Base-by-base conservation (phyloP, 805 yeast species). In the Saccharomyces mikatae region DNA sequence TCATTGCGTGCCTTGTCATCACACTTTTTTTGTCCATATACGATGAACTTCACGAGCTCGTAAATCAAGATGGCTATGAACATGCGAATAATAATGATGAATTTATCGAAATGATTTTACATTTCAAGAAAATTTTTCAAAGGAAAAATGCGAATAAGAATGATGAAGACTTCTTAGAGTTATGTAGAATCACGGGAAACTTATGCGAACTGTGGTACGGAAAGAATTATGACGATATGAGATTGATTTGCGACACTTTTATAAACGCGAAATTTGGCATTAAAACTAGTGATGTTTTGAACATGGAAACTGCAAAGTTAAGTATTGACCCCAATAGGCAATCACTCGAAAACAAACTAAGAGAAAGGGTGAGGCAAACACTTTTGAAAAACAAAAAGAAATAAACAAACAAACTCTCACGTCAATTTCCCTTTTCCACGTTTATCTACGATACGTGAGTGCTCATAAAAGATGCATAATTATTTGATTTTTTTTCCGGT, bases 181-280 rank as follows among this genome's bases (percentile, higher is more conserved):
- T 68, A 14, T 65, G 68, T 56, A 56, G 59, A 31, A 54, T 60
- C 48, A 62, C 66, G 6, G 68, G 67, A n/a, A 59, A 58, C 30
- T 54, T 67, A 24, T 63, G 62, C 55, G 70, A 67, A 50, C 46
- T 61, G 49, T 66, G 64, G 62, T 56, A 56, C 36, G 50, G 54
- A 10, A 56, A 60, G 11, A 59, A 63, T 28, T 48, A 52, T 44
- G 50, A 54, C n/a, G 66, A 62, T 30, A 58, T 66, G 65, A 53
- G 48, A 21, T 51, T 56, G 27, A 49, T 64, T n/a, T 56, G 63
- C 46, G 62, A 62, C 27, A 57, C 59, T n/a, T 59, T 61, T 55
- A 55, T 64, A 29, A 60, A 57, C 51, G 52, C 61, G 27, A 54
- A 56, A 22, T 53, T 58, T 41, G 61, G 60, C 30, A 41, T 26